Conservation (phyloP, 2,329 filamentous ascomycete genomes). For the Zasmidium citrigriseum region DNA sequence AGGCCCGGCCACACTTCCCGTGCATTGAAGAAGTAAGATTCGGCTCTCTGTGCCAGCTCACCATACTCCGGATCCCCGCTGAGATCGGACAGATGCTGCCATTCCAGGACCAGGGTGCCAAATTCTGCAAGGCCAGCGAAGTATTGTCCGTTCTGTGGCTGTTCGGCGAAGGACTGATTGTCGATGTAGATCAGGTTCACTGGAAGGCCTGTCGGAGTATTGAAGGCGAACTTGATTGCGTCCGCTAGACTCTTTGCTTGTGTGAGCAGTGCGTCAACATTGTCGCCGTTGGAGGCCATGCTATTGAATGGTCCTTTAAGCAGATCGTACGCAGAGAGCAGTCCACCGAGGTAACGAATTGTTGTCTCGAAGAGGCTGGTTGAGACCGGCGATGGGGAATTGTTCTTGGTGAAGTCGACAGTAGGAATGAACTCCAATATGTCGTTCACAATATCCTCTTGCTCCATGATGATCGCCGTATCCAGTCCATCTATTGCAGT, state of each 20-base stretch:
- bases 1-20: conserved; percentile 76
- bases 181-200: conserved; percentile 67
- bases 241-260: conserved; percentile 72
- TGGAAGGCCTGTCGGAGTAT: conserved; percentile 74
- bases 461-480: conserved; percentile 76
- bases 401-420: conserved; percentile 67
- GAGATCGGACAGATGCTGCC: conserved; percentile 77
- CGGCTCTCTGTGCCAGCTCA: conserved; percentile 64
- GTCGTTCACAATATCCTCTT: conserved; percentile 65
- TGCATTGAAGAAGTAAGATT: conserved; percentile 67
- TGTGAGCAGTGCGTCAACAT: conserved; percentile 61
- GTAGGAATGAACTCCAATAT: conserved; percentile 70
- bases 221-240: conserved; percentile 73
- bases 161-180: conserved; percentile 24
- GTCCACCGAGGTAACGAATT: conserved; percentile 80
- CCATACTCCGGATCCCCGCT: conserved; percentile 69
- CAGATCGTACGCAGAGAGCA: conserved; percentile 75
- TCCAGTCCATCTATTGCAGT: conserved; percentile 78
- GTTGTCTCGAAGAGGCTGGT: conserved; percentile 83
- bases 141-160: conserved; percentile 48
- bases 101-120: conserved; percentile 80
- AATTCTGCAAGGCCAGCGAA: conserved; percentile 74
- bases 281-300: conserved; percentile 31
- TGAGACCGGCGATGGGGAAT: conserved; percentile 25
- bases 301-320: conserved; percentile 63